Percentiles rank a stretch among this genome's conserved stretches.
phyloP scores from a whole-genome alignment of 371 early-diverging fungal genomes.

The Saksenaea vasiformis region DNA sequence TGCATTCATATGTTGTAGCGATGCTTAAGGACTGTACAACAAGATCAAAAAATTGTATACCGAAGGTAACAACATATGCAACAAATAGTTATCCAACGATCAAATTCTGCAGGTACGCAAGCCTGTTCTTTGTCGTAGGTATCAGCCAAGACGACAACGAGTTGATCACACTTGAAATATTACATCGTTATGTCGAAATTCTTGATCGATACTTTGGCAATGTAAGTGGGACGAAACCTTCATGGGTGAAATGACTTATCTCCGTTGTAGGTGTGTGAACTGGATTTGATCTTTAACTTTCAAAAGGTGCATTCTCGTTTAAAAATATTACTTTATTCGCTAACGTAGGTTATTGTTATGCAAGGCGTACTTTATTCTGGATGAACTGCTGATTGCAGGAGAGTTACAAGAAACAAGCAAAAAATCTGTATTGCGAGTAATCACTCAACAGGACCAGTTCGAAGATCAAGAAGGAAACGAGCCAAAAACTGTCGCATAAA shows the following conservation, averaged over 20 bases:
- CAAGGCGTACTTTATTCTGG: slow-evolving; percentile 83
- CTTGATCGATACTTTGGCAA: slow-evolving; percentile 97
- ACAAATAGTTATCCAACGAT: slow-evolving; percentile 4
- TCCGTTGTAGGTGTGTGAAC: slow-evolving; percentile 77
- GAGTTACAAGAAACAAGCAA: slow-evolving; percentile 86
- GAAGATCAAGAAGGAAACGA: slow-evolving; percentile 73
- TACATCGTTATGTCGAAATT: slow-evolving; percentile 97
- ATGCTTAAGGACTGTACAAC: not conserved
- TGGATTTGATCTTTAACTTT: slow-evolving; percentile 89
- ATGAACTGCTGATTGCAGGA: slow-evolving; percentile 83
- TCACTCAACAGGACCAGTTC: slow-evolving; percentile 76
- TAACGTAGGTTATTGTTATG: slow-evolving; percentile 58
- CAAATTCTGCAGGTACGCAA: slow-evolving; percentile 81
- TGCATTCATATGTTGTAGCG: not conserved
- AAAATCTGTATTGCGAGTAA: slow-evolving; percentile 73
- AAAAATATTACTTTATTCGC: slow-evolving; percentile 84
- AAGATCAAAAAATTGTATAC: slow-evolving; percentile 92
- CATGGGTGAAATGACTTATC: not conserved
- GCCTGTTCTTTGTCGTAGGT: slow-evolving; percentile 94
- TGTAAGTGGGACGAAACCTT: slow-evolving; percentile 47
- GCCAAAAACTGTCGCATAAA: slow-evolving; percentile 30
- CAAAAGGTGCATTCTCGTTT: slow-evolving; percentile 73
- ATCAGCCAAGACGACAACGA: slow-evolving; percentile 93
- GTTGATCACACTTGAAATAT: slow-evolving; percentile 89
- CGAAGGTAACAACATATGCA: slow-evolving; percentile 38